These are phyloP conservation scores for Tieghemiomyces parasiticus DNA, from an alignment of 192 early-diverging fungal species.

Conservation along the genomic window DNA sequence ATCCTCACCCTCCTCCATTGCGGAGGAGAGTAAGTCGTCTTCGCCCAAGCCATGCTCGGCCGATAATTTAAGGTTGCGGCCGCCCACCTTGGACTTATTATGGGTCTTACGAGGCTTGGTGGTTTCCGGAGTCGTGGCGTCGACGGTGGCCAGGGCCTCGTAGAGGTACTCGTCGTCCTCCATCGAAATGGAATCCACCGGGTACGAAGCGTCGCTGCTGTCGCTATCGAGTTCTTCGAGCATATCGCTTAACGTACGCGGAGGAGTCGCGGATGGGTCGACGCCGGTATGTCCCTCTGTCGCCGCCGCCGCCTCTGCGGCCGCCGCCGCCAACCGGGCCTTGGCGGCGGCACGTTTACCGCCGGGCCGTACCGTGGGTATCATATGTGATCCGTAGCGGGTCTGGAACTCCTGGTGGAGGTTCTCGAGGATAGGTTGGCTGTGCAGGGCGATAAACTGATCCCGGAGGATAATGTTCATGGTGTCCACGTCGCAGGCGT, in stretches of 20 bases:
- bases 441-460: conserved; percentile 78
- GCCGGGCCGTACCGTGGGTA: conserved; percentile 28
- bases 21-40: not conserved
- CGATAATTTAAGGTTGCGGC: not conserved
- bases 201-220: not conserved
- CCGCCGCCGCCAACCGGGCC: conserved; percentile 9
- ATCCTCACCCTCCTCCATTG: not conserved
- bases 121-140: not conserved
- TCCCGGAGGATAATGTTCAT: conserved; percentile 80
- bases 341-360: conserved; percentile 10
- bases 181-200: too few species aligned
- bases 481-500: conserved; percentile 72
- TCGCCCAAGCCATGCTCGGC: not conserved
- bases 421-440: conserved; percentile 66
- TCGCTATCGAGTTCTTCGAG: conserved; percentile 6
- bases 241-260: not conserved
- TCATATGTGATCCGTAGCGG: conserved; percentile 55
- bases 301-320: not conserved
- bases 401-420: conserved; percentile 69
- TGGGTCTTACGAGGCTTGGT: not conserved
- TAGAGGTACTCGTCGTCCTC: not conserved
- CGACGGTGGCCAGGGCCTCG: not conserved
- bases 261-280: not conserved
- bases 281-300: conserved; percentile 13
- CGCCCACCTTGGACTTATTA: not conserved